Evolutionary conservation across 2,329 filamentous ascomycete species (phyloP), one percentile per base, ranked within the genome.

Genomic region (Cladophialophora bantiana): DNA sequence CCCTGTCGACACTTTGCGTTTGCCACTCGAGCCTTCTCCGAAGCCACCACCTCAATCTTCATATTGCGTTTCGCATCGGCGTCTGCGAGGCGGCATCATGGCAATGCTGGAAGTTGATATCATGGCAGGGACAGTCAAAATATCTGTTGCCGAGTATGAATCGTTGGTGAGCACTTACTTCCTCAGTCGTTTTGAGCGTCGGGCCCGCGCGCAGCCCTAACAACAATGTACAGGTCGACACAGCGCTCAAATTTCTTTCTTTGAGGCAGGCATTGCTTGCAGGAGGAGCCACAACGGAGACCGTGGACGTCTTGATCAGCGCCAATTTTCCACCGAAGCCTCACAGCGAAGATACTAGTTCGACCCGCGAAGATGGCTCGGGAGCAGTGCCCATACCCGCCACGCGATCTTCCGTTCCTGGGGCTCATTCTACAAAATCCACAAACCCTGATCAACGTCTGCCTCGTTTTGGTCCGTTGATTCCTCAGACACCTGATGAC

Each of bases 241-340:
- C 65, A 6, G 35, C 36, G 12, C 40, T 36, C 31, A 58, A 68
- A 15, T 64, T 67, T 57, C 32, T 50, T 26, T 54, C 66, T 5
- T 48, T 69, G 40, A 65, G 63, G 45, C 62, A 68, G n/a, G 68
- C 68, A 38, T 62, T 70, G 13, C 32, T 69, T 1, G 34, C 38
- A 34, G 69, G 64, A 59, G 69, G 69, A 34, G 65, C 54, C 10
- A 48, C 40, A 20, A 26, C 35, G 31, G 69, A 70, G 20, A 59
- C 60, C 2, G 36, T 70, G 26, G 56, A 69, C 38, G 45, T 65
- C 64, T 57, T 70, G 6, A 63, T 66, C 62, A 58, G 18, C 36
- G 65, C 12, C 65, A 53, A 60, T 40, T n/a, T 32, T 40, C 53
- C 34, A n/a, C 34, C 53, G 20, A 54, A 42, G 15, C 40, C 66